These are phyloP conservation scores for Ogataea wickerhamii DNA, from an alignment of 805 yeast species.

Conservation along the genomic window DNA sequence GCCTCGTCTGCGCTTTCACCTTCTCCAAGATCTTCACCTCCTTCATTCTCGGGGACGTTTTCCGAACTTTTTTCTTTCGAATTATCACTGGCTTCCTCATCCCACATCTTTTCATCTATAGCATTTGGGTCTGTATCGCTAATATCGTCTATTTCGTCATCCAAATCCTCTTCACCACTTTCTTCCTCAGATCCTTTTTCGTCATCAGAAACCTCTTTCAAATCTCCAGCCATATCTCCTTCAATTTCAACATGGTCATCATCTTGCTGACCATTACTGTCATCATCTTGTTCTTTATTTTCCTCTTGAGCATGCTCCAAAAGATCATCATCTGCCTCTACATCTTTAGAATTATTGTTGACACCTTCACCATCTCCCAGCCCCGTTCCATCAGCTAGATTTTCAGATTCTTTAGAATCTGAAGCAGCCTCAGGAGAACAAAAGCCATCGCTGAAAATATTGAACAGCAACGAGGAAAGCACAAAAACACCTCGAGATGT, in stretches of 20 bases:
- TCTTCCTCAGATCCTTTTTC: conserved; percentile 48
- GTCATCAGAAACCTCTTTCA: conserved; percentile 74
- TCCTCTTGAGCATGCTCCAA: conserved; percentile 70
- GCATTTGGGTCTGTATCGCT: conserved; percentile 93
- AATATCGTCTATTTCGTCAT: conserved; percentile 84
- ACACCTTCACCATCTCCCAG: conserved; percentile 85
- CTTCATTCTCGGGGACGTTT: conserved; percentile 53
- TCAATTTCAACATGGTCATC: conserved; percentile 87
- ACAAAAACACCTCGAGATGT: conserved; percentile 60
- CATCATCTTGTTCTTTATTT: conserved; percentile 53
- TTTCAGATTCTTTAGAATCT: conserved; percentile 56
- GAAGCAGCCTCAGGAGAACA: conserved; percentile 84
- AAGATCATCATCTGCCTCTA: conserved; percentile 88
- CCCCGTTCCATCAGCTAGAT: conserved; percentile 86
- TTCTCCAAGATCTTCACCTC: conserved; percentile 45
- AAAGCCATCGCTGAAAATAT: conserved; percentile 76
- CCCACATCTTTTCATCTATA: conserved; percentile 97
- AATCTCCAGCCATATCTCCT: conserved; percentile 95
- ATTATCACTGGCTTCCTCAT: conserved; percentile 77
- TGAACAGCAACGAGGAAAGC: conserved; percentile 51
- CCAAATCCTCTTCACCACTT: conserved; percentile 68
- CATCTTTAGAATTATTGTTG: conserved; percentile 72
- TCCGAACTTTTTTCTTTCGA: conserved; percentile 83
- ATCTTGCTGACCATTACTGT: conserved; percentile 61
- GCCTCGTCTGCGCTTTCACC: conserved; percentile 44